These are phyloP conservation scores for Naegleria lovaniensis DNA, from an alignment of 208 protist species.

Conservation along the genomic window DNA sequence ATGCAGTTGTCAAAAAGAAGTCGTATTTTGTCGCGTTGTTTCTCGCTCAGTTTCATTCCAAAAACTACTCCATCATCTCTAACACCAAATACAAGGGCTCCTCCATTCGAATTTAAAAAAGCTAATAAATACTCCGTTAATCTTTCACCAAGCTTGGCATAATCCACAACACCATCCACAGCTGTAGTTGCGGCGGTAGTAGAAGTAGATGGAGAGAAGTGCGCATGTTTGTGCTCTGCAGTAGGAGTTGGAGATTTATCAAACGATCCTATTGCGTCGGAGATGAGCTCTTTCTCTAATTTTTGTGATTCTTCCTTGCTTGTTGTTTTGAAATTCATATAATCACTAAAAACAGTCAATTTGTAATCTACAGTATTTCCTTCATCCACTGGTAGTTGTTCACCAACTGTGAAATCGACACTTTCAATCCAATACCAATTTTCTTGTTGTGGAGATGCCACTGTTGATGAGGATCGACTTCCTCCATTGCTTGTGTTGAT, in stretches of 20 bases:
- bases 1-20: conserved; percentile 1
- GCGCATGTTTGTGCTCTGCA: background rate
- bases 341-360: background rate
- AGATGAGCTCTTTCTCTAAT: background rate
- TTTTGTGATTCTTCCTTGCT: background rate
- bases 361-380: background rate
- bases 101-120: conserved; percentile 16
- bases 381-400: background rate
- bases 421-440: background rate
- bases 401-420: background rate
- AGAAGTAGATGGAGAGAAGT: background rate
- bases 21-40: conserved; percentile 9
- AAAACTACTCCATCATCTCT: background rate
- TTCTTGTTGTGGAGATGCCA: background rate
- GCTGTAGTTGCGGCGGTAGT: background rate
- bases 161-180: background rate
- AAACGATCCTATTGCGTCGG: background rate
- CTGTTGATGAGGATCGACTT: no score
- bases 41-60: background rate
- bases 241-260: background rate
- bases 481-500: no score
- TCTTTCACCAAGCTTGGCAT: background rate
- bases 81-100: background rate
- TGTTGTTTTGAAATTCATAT: background rate
- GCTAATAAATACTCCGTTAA: conserved; percentile 5